Evolutionary conservation across 2,329 filamentous ascomycete genomes (phyloP).

Genomic region (Fusarium luffae): DNA sequence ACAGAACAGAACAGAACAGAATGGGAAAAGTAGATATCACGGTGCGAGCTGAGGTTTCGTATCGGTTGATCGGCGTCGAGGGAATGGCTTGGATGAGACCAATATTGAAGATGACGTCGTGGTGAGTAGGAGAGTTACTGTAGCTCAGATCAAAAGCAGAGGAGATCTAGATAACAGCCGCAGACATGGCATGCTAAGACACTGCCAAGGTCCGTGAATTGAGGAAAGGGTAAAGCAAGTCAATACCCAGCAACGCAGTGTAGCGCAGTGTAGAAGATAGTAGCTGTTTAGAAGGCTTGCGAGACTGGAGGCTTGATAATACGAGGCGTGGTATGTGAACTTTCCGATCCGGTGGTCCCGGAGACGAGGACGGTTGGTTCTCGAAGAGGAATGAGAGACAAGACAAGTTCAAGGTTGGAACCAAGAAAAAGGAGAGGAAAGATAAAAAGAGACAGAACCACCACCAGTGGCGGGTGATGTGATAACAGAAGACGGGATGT

Average conservation of each 20-base stretch:
- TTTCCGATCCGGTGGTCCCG: slow-evolving; percentile 34
- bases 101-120: slow-evolving; percentile 38
- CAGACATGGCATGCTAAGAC: slow-evolving; percentile 35
- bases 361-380: slow-evolving; percentile 13
- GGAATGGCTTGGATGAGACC: slow-evolving; percentile 30
- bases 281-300: slow-evolving; percentile 1
- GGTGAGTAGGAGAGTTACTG: slow-evolving; percentile 27
- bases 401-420: slow-evolving; percentile 24
- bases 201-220: slow-evolving; percentile 28
- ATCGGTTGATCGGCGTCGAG: slow-evolving; percentile 29
- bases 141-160: slow-evolving; percentile 27
- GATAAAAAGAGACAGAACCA: slow-evolving; percentile 6
- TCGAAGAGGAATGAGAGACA: slow-evolving; percentile 37
- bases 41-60: slow-evolving; percentile 26
- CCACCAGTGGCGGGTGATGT: slow-evolving; percentile 36
- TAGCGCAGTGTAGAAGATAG: slow-evolving; percentile 6
- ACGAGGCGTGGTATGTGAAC: slow-evolving; percentile 16
- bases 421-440: slow-evolving; percentile 10
- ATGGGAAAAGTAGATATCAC: slow-evolving; percentile 23
- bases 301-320: slow-evolving; percentile 27
- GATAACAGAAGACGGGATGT: slow-evolving; percentile 8
- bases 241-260: slow-evolving; percentile 27
- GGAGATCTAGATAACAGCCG: slow-evolving; percentile 41
- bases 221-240: slow-evolving; percentile 23
- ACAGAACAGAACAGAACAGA: neutral